Evolutionary conservation across 768 basidiomycete species (phyloP).

Genomic region (Termitomyces titanicus): DNA sequence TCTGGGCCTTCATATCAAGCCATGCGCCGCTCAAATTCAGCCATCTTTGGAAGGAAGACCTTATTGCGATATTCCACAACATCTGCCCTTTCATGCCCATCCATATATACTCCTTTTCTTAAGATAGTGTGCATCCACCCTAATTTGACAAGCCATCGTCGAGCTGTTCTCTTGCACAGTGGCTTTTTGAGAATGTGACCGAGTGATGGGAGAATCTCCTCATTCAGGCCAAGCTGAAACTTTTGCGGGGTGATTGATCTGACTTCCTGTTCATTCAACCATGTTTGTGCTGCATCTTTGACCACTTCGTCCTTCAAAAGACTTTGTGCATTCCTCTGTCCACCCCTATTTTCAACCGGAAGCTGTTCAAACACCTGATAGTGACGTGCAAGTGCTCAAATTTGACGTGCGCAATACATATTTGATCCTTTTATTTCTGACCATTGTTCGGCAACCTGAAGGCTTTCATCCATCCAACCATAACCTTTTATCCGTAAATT

Average conservation of each 20-base stretch:
- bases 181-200: constrained; percentile 21
- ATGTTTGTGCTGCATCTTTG: constrained; percentile 1
- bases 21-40: constrained; percentile 6
- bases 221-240: constrained; percentile 23
- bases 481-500: constrained; percentile 30
- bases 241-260: constrained; percentile 26
- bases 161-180: constrained; percentile 28
- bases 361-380: no score
- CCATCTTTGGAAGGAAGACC: no score
- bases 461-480: constrained; percentile 23
- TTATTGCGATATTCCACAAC: no score
- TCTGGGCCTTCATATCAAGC: background rate
- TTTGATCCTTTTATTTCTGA: constrained; percentile 18
- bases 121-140: constrained; percentile 11
- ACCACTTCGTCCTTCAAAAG: background rate
- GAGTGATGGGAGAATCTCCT: constrained; percentile 26
- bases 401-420: constrained; percentile 13
- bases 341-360: background rate
- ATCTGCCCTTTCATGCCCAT: constrained; percentile 20
- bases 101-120: constrained; percentile 21
- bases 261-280: constrained; percentile 19
- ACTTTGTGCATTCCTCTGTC: background rate
- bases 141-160: constrained; percentile 33
- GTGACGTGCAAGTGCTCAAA: no score
- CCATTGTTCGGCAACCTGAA: constrained; percentile 34